Percentiles rank a stretch among this genome's conserved stretches.
Evolutionary conservation across 2,329 filamentous ascomycete genomes (phyloP).

Genomic region (Neospermospora avenae): DNA sequence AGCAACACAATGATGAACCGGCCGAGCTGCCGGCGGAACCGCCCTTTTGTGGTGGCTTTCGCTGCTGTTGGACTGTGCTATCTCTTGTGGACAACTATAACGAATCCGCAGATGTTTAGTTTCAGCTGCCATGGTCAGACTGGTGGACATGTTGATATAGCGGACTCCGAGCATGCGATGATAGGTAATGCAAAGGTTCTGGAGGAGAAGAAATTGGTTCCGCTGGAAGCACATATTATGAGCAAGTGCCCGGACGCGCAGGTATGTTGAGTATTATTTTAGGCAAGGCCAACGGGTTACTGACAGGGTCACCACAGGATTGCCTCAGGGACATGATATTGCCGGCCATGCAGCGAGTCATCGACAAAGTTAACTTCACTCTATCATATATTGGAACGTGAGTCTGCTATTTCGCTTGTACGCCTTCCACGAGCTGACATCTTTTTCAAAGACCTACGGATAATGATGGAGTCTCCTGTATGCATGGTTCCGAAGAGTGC

Average conservation of each 20-base stretch:
- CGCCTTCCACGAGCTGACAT: not conserved
- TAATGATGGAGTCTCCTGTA: slow-evolving; percentile 83
- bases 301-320: slow-evolving; percentile 43
- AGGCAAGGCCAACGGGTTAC: not conserved
- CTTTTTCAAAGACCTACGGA: slow-evolving; percentile 52
- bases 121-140: slow-evolving; percentile 3
- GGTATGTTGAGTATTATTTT: slow-evolving; percentile 36
- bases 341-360: slow-evolving; percentile 78
- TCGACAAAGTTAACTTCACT: slow-evolving; percentile 84
- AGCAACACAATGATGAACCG: slow-evolving; percentile 16
- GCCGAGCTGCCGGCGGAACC: slow-evolving; percentile 18
- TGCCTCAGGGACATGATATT: slow-evolving; percentile 79
- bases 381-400: slow-evolving; percentile 86
- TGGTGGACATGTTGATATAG: not conserved
- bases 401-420: slow-evolving; percentile 27
- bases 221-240: slow-evolving; percentile 94
- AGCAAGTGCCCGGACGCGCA: slow-evolving; percentile 92
- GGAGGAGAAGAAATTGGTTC: slow-evolving; percentile 48
- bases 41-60: slow-evolving; percentile 24
- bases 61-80: slow-evolving; percentile 26
- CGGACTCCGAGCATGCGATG: not conserved
- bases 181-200: not conserved
- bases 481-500: slow-evolving; percentile 85
- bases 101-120: slow-evolving; percentile 7
- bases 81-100: slow-evolving; percentile 18